A percentile compares a stretch with the other conserved stretches of the same genome.
These are phyloP conservation scores for Nadsonia commutata DNA, from an alignment of 1,139 yeast genomes.

Conservation along the genomic window DNA sequence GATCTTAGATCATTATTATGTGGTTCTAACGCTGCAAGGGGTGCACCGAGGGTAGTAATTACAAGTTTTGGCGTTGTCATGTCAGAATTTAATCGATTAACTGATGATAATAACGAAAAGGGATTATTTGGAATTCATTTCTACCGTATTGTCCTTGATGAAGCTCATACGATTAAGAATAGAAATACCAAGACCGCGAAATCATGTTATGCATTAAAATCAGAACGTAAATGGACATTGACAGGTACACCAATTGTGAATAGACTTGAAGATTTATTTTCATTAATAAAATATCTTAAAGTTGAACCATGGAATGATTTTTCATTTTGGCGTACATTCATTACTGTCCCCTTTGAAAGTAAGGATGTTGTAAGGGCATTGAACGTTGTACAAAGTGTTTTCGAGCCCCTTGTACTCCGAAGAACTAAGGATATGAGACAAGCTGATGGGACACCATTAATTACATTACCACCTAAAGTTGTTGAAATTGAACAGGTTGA, in stretches of 20 bases:
- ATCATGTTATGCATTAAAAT: slow-evolving; percentile 52
- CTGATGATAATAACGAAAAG: not conserved
- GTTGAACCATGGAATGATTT: slow-evolving; percentile 85
- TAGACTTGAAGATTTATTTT: slow-evolving; percentile 71
- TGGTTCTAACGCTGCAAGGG: slow-evolving; percentile 16
- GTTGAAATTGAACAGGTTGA: slow-evolving; percentile 52
- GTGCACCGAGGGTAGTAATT: slow-evolving; percentile 57
- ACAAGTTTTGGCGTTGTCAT: slow-evolving; percentile 85
- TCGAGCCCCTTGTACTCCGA: slow-evolving; percentile 71
- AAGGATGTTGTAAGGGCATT: slow-evolving; percentile 57
- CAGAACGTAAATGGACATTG: slow-evolving; percentile 66
- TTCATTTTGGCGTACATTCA: slow-evolving; percentile 78
- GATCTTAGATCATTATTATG: slow-evolving; percentile 35
- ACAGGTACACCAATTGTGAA: slow-evolving; percentile 95
- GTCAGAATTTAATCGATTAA: slow-evolving; percentile 41
- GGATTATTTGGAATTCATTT: slow-evolving; percentile 47
- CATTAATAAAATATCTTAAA: slow-evolving; percentile 58
- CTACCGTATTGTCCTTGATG: slow-evolving; percentile 73
- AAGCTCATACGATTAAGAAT: slow-evolving; percentile 83
- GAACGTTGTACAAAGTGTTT: slow-evolving; percentile 67
- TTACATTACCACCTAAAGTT: slow-evolving; percentile 63
- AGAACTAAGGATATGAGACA: slow-evolving; percentile 80
- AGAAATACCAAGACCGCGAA: slow-evolving; percentile 67
- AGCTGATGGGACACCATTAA: slow-evolving; percentile 58
- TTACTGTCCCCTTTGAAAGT: slow-evolving; percentile 70